phyloP scores from a whole-genome alignment of 352 stramenopile genomes.

The Phytophthora lateralis region DNA sequence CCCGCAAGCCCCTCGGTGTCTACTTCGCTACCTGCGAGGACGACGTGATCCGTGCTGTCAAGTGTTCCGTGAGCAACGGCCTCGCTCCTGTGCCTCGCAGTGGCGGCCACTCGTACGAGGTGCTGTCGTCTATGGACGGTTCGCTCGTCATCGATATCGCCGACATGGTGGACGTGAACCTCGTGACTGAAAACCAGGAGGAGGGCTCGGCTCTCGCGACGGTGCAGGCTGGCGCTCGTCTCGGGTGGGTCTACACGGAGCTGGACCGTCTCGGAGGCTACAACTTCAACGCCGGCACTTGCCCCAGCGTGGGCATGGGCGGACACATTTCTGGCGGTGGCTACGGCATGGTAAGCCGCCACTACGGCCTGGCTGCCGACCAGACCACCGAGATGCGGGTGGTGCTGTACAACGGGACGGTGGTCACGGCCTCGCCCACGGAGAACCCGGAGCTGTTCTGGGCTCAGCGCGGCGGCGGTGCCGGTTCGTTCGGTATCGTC shows the following conservation, averaged over 20 bases:
- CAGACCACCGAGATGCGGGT: constrained; percentile 51
- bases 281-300: constrained; percentile 64
- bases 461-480: constrained; percentile 53
- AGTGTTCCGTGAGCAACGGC: constrained; percentile 40
- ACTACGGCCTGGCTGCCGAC: constrained; percentile 58
- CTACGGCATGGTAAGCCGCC: constrained; percentile 53
- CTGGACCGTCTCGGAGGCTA: constrained; percentile 49
- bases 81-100: constrained; percentile 49
- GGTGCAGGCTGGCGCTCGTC: constrained; percentile 46
- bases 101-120: constrained; percentile 63
- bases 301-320: constrained; percentile 55
- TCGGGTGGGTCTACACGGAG: constrained; percentile 54
- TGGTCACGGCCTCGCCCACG: constrained; percentile 47
- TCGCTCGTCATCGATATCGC: constrained; percentile 63
- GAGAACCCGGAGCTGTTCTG: constrained; percentile 55
- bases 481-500: constrained; percentile 60
- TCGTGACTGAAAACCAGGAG: constrained; percentile 34
- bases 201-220: constrained; percentile 43
- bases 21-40: constrained; percentile 53
- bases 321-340: constrained; percentile 59
- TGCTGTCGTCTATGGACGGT: constrained; percentile 61
- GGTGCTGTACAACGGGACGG: constrained; percentile 44
- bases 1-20: constrained; percentile 46
- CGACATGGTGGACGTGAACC: constrained; percentile 51
- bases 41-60: constrained; percentile 50